Base-by-base conservation (phyloP, 345 rosid genomes). In the Draba incana region DNA sequence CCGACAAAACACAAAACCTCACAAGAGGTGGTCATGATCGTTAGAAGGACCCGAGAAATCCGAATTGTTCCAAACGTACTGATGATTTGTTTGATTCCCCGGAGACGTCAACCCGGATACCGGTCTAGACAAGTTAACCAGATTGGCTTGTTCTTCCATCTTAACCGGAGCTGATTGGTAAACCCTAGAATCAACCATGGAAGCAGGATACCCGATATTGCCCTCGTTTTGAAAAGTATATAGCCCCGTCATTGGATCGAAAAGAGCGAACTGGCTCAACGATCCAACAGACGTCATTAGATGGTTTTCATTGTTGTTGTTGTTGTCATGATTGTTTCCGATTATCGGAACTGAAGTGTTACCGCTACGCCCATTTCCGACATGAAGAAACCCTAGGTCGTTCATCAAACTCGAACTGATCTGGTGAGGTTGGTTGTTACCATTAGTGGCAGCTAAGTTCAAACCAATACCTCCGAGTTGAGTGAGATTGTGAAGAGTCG, bases 181-280 rank as follows among this genome's bases (percentile, higher is more conserved):
- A 85, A 68, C 85, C 82, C 96, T 82, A 81, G 87, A 53, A 33
- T 79, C 82, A 20, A 55, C 79, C 68, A 79, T 50, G 2, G 82
- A 66, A 41, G 79, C 24, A 30, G 88, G 20, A n/a, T 65, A 61
- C 72, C 76, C 83, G 13, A 78, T 63, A 64, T 31, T 64, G 10
- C 82, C 84, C 43, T 81, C 84, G 53, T 66, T 66, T 47, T 76
- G 84, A 52, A 79, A 83, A 62, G 81, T 66, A 56, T 60, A 84
- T 51, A 80, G 57, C 13, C 75, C 81, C 2, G 76, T 51, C 0
- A 68, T 53, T 13, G 83, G 77, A 68, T 85, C 90, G 15, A 84
- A 78, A 70, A 84, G 71, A 57, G 89, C 74, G 15, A 82, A 85
- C 50, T 75, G 91, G 55, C 77, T 87, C 70, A 70, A 39, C 33